phyloP scores from a whole-genome alignment of 768 basidiomycete species.

The Pulveroboletus frians region DNA sequence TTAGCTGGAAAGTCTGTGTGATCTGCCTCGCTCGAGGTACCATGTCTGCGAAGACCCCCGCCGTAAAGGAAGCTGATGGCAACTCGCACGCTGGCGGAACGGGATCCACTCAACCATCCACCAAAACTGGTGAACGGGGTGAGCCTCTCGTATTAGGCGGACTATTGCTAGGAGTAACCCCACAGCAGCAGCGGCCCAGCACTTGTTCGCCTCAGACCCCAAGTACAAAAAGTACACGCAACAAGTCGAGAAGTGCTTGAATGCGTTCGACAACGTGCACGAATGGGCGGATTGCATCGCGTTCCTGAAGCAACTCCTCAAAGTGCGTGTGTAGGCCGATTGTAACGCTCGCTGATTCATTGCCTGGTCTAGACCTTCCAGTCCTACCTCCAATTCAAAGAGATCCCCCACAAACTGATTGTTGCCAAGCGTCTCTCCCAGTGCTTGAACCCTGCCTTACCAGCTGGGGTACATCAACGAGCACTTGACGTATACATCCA shows the following conservation, averaged over 20 bases:
- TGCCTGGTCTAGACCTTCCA: slow-evolving; percentile 71
- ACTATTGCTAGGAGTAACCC: background rate
- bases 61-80: slow-evolving; percentile 17
- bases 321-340: slow-evolving; percentile 43
- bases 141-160: slow-evolving; percentile 8
- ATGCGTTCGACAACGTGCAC: slow-evolving; percentile 90
- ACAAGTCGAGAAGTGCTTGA: slow-evolving; percentile 89
- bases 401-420: slow-evolving; percentile 90
- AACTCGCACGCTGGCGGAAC: slow-evolving; percentile 8
- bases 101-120: slow-evolving; percentile 10
- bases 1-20: slow-evolving; percentile 6
- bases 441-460: slow-evolving; percentile 95
- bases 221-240: slow-evolving; percentile 92
- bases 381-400: slow-evolving; percentile 89
- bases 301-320: slow-evolving; percentile 89
- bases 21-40: slow-evolving; percentile 14
- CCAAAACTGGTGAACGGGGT: slow-evolving; percentile 30
- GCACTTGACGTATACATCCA: slow-evolving; percentile 93
- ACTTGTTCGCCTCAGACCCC: slow-evolving; percentile 69
- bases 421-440: slow-evolving; percentile 94
- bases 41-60: slow-evolving; percentile 18
- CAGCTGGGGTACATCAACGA: slow-evolving; percentile 94
- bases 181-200: slow-evolving; percentile 44
- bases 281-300: slow-evolving; percentile 99
- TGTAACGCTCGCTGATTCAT: background rate